Percentiles rank a stretch among this genome's conserved stretches.
These are phyloP conservation scores for Lentinula lateritia DNA, from an alignment of 768 basidiomycete genomes.

Conservation along the genomic window DNA sequence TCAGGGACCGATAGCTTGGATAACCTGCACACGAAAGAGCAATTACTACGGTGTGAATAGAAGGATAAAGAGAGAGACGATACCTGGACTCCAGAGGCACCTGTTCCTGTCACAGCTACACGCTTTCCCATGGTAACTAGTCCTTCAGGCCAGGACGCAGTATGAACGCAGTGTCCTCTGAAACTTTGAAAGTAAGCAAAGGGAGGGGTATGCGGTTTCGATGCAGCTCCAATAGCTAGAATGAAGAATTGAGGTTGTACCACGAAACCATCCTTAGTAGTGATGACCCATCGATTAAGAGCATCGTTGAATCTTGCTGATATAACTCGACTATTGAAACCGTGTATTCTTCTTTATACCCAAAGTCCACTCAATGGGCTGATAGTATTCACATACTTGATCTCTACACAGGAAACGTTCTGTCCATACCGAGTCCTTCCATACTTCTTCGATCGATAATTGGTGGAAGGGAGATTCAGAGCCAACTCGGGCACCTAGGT, in stretches of 20 bases:
- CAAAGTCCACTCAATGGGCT: conserved; percentile 18
- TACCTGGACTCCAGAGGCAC: conserved; percentile 21
- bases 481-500: conserved; percentile 22
- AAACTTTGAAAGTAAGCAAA: conserved; percentile 17
- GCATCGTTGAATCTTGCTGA: conserved; percentile 15
- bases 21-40: not conserved
- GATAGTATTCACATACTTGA: conserved; percentile 18
- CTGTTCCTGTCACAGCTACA: conserved; percentile 21
- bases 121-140: conserved; percentile 16
- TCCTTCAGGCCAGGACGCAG: conserved; percentile 17
- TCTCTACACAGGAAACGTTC: conserved; percentile 4
- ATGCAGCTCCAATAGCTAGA: conserved; percentile 19
- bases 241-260: conserved; percentile 15
- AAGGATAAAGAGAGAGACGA: not conserved
- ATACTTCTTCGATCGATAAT: conserved; percentile 18
- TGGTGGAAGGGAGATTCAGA: conserved; percentile 19
- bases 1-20: conserved; percentile 18
- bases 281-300: conserved; percentile 17
- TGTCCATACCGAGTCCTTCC: conserved; percentile 18
- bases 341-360: conserved; percentile 16
- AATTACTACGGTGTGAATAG: not conserved
- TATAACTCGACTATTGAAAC: conserved; percentile 18
- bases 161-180: conserved; percentile 19
- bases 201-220: conserved; percentile 17
- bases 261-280: conserved; percentile 12